Percentiles rank a stretch among this genome's conserved stretches.
phyloP scores from a whole-genome alignment of 495 filamentous ascomycete genomes.

The Niebla homalea region DNA sequence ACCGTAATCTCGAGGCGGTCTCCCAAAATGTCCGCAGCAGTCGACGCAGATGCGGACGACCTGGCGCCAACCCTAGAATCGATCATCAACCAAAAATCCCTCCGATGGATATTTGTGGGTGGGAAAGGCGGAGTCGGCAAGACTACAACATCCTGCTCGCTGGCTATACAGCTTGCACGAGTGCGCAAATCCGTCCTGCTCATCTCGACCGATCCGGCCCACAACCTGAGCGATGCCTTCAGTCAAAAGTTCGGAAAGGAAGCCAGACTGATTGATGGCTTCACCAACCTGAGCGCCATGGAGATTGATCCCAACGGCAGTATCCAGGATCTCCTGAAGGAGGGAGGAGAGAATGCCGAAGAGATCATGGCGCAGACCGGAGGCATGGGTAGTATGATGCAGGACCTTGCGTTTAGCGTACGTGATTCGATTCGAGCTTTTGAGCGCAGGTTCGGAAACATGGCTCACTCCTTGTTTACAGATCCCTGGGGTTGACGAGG shows the following conservation, averaged over 20 bases:
- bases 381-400: slow-evolving; percentile 62
- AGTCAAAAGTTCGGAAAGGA: slow-evolving; percentile 99
- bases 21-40: slow-evolving; percentile 45
- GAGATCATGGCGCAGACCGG: slow-evolving; percentile 49
- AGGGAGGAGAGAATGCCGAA: slow-evolving; percentile 60
- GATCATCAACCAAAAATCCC: slow-evolving; percentile 81
- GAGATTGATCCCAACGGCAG: slow-evolving; percentile 98
- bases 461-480: slow-evolving; percentile 20
- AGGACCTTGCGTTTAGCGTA: slow-evolving; percentile 57
- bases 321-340: slow-evolving; percentile 84
- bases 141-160: slow-evolving; percentile 94
- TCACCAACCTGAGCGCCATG: slow-evolving; percentile 92
- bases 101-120: slow-evolving; percentile 98
- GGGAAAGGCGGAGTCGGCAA: slow-evolving; percentile 99
- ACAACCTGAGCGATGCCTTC: slow-evolving; percentile 97
- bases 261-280: slow-evolving; percentile 81
- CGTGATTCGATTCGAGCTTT: slow-evolving; percentile 19
- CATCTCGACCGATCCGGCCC: slow-evolving; percentile 95
- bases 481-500: slow-evolving; percentile 98
- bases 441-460: neutral
- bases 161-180: slow-evolving; percentile 96
- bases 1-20: slow-evolving; percentile 1
- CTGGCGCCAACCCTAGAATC: slow-evolving; percentile 89
- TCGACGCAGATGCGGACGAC: slow-evolving; percentile 56
- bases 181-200: slow-evolving; percentile 89